phyloP scores from a whole-genome alignment of 1,284 basidiomycete species.

The Heterobasidion parviporum region DNA sequence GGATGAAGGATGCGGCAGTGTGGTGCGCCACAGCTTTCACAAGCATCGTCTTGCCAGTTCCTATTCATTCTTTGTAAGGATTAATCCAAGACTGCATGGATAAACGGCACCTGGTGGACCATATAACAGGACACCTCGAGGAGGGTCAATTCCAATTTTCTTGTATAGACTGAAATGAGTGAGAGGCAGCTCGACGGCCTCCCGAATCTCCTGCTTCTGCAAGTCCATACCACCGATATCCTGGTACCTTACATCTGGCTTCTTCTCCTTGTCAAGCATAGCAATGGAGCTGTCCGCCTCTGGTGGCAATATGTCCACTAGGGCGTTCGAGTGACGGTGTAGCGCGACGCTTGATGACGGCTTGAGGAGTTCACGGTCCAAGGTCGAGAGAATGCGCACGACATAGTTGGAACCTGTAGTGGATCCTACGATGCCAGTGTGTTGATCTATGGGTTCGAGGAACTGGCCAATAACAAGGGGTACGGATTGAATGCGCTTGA shows the following conservation, averaged over 20 bases:
- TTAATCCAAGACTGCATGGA: neutral
- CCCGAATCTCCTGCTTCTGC: slow-evolving; percentile 99
- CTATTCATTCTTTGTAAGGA: slow-evolving; percentile 32
- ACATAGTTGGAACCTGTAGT: slow-evolving; percentile 99
- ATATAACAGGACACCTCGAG: slow-evolving; percentile 87
- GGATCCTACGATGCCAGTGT: slow-evolving; percentile 95
- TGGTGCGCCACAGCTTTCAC: slow-evolving; percentile 99
- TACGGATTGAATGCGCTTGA: slow-evolving; percentile 98
- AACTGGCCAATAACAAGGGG: slow-evolving; percentile 99
- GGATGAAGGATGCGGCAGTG: slow-evolving; percentile 96
- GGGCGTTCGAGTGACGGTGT: slow-evolving; percentile 96
- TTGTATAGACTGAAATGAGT: slow-evolving; percentile 97
- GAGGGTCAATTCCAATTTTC: slow-evolving; percentile 99
- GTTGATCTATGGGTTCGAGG: slow-evolving; percentile 97
- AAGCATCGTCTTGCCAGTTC: slow-evolving; percentile 99
- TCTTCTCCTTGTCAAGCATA: slow-evolving; percentile 91
- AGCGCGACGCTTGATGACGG: slow-evolving; percentile 96
- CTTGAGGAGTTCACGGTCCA: slow-evolving; percentile 96
- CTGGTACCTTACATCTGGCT: slow-evolving; percentile 83
- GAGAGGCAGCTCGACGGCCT: slow-evolving; percentile 97
- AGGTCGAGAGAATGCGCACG: slow-evolving; percentile 93
- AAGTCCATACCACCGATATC: slow-evolving; percentile 97
- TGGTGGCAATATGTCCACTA: slow-evolving; percentile 97
- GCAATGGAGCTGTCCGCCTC: slow-evolving; percentile 97
- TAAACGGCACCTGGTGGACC: slow-evolving; percentile 74